Evolutionary conservation across 2,329 filamentous ascomycete species (phyloP).

Genomic region (Emmonsiellopsis sp.): DNA sequence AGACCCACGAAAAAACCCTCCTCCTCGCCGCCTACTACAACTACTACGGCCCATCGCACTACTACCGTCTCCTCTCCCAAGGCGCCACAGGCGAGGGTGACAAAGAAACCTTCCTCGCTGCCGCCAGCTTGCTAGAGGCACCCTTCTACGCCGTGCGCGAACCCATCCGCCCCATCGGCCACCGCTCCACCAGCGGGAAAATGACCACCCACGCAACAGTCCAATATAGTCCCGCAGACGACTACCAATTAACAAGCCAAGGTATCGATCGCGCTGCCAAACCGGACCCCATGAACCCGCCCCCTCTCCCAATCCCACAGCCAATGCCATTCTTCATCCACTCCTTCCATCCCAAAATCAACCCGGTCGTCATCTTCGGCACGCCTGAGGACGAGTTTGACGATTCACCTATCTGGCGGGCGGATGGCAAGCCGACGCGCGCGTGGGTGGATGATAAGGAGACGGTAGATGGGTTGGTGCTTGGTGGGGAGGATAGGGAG

Average conservation of each 20-base stretch:
- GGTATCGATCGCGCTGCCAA: slow-evolving; percentile 19
- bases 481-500: background rate
- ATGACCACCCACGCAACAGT: slow-evolving; percentile 30
- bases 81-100: slow-evolving; percentile 41
- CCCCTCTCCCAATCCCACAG: slow-evolving; percentile 6
- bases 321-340: slow-evolving; percentile 31
- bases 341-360: slow-evolving; percentile 32
- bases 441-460: slow-evolving; percentile 17
- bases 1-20: slow-evolving; percentile 30
- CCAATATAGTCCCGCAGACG: slow-evolving; percentile 27
- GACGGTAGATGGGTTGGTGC: background rate
- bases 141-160: slow-evolving; percentile 34
- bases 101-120: slow-evolving; percentile 42
- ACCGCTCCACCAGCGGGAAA: slow-evolving; percentile 14
- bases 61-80: slow-evolving; percentile 38
- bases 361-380: slow-evolving; percentile 28
- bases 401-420: slow-evolving; percentile 23
- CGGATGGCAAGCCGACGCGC: slow-evolving; percentile 21
- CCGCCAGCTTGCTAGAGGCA: slow-evolving; percentile 30
- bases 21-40: slow-evolving; percentile 43
- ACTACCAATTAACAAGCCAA: slow-evolving; percentile 15
- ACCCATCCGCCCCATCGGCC: slow-evolving; percentile 24
- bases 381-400: slow-evolving; percentile 19
- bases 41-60: slow-evolving; percentile 35
- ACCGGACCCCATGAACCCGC: slow-evolving; percentile 13